These are phyloP conservation scores for Tolypocladium sp. DNA, from an alignment of 2,329 filamentous ascomycete species.

Conservation along the genomic window DNA sequence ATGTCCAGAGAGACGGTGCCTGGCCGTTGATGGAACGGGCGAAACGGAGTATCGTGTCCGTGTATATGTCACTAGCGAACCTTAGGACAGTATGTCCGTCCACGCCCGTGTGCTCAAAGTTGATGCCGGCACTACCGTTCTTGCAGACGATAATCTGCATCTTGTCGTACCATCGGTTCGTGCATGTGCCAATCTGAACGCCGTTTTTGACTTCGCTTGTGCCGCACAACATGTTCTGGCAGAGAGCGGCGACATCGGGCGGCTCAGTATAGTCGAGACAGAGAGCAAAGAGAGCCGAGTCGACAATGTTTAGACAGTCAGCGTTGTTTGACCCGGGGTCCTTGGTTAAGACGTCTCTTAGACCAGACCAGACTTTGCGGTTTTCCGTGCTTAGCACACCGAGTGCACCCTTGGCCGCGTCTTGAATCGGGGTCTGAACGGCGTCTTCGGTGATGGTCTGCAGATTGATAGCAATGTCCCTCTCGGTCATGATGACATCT, in stretches of 20 bases:
- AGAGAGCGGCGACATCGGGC: slow-evolving; percentile 69
- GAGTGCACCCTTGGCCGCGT: slow-evolving; percentile 88
- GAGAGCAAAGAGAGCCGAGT: slow-evolving; percentile 85
- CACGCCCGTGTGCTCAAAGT: slow-evolving; percentile 97
- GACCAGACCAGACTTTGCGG: slow-evolving; percentile 86
- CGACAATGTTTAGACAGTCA: slow-evolving; percentile 90
- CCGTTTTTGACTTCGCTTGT: slow-evolving; percentile 86
- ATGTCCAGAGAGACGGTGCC: slow-evolving; percentile 85
- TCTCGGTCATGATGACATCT: slow-evolving; percentile 94
- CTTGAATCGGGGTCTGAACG: slow-evolving; percentile 78
- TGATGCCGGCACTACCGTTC: slow-evolving; percentile 96
- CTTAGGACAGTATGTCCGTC: slow-evolving; percentile 95
- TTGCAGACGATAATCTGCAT: slow-evolving; percentile 98
- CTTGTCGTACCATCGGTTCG: slow-evolving; percentile 98
- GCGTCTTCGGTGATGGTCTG: slow-evolving; percentile 91
- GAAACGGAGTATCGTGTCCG: slow-evolving; percentile 93
- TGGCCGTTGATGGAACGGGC: slow-evolving; percentile 91
- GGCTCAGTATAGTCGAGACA: slow-evolving; percentile 92
- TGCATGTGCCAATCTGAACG: slow-evolving; percentile 94
- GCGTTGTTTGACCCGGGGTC: slow-evolving; percentile 90
- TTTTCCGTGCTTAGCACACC: slow-evolving; percentile 95
- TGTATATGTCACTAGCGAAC: slow-evolving; percentile 94
- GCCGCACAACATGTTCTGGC: slow-evolving; percentile 96
- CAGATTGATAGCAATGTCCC: slow-evolving; percentile 83
- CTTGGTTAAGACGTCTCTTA: slow-evolving; percentile 78